Evolutionary conservation across 805 yeast species (phyloP).

Genomic region (Wickerhamiella sergipiensis): DNA sequence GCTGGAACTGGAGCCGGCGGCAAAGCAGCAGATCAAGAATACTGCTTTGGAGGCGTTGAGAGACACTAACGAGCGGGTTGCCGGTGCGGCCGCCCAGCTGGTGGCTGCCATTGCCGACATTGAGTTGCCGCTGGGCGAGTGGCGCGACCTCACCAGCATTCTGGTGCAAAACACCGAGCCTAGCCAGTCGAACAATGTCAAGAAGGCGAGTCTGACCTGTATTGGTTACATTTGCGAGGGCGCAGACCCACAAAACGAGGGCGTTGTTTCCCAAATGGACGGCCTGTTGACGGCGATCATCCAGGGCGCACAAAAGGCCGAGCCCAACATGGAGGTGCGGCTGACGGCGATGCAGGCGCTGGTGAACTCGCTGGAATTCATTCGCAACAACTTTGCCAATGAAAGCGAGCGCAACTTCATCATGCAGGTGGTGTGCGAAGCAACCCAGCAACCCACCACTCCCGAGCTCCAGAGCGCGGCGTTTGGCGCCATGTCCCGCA

Average conservation of each 20-base stretch:
- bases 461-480: constrained; percentile 82
- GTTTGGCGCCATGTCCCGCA: constrained; percentile 85
- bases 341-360: constrained; percentile 86
- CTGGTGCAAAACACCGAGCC: constrained; percentile 78
- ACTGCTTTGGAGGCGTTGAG: constrained; percentile 46
- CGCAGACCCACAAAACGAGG: constrained; percentile 71
- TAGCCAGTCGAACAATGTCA: constrained; percentile 63
- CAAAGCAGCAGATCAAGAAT: constrained; percentile 52
- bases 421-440: constrained; percentile 98
- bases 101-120: constrained; percentile 96
- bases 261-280: constrained; percentile 70
- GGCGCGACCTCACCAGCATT: constrained; percentile 75
- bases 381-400: constrained; percentile 72
- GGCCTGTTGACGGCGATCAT: constrained; percentile 91
- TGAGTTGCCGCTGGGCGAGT: constrained; percentile 74
- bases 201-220: constrained; percentile 74
- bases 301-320: constrained; percentile 84
- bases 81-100: constrained; percentile 79
- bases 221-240: constrained; percentile 94
- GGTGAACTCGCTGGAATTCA: constrained; percentile 80
- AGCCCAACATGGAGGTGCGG: constrained; percentile 61
- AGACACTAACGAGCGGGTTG: constrained; percentile 61
- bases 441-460: constrained; percentile 72
- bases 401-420: constrained; percentile 94
- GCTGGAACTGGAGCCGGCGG: constrained; percentile 42